Conservation (phyloP, 768 basidiomycete genomes). For the Boletus tomentosulus region DNA sequence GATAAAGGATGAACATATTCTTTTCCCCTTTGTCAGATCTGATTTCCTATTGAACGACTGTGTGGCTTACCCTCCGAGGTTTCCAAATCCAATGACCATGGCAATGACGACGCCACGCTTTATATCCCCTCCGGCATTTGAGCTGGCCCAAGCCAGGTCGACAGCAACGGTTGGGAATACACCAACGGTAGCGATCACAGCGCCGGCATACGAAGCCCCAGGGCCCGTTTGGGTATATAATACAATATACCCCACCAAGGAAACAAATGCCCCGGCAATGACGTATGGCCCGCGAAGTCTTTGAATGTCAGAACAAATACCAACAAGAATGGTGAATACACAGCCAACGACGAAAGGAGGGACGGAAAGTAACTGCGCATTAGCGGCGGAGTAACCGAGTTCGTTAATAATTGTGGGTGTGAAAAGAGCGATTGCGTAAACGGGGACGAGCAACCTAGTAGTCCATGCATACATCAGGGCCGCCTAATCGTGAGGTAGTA, state of each 20-base stretch:
- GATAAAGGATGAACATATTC: slow-evolving; percentile 41
- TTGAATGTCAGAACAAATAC: slow-evolving; percentile 41
- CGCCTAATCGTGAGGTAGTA: neutral
- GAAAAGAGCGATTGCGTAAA: slow-evolving; percentile 49
- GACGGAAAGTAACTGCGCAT: slow-evolving; percentile 47
- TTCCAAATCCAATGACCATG: slow-evolving; percentile 51
- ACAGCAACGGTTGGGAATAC: slow-evolving; percentile 49
- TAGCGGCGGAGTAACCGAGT: slow-evolving; percentile 48
- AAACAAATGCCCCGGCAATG: slow-evolving; percentile 37
- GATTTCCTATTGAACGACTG: slow-evolving; percentile 13
- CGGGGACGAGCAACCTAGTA: slow-evolving; percentile 40
- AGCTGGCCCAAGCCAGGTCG: slow-evolving; percentile 50
- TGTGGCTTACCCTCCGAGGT: slow-evolving; percentile 45
- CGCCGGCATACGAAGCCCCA: slow-evolving; percentile 39
- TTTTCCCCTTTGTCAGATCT: slow-evolving; percentile 12
- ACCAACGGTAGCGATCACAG: slow-evolving; percentile 48
- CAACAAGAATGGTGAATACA: slow-evolving; percentile 38
- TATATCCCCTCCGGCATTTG: slow-evolving; percentile 53
- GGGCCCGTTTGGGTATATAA: slow-evolving; percentile 34
- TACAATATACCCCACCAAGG: slow-evolving; percentile 50
- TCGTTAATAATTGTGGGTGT: slow-evolving; percentile 48
- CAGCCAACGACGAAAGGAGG: slow-evolving; percentile 49
- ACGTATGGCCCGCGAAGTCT: slow-evolving; percentile 48
- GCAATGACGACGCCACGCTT: slow-evolving; percentile 50
- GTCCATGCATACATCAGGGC: neutral